phyloP scores from a whole-genome alignment of 768 basidiomycete species.

The Leccinum incarnatum region DNA sequence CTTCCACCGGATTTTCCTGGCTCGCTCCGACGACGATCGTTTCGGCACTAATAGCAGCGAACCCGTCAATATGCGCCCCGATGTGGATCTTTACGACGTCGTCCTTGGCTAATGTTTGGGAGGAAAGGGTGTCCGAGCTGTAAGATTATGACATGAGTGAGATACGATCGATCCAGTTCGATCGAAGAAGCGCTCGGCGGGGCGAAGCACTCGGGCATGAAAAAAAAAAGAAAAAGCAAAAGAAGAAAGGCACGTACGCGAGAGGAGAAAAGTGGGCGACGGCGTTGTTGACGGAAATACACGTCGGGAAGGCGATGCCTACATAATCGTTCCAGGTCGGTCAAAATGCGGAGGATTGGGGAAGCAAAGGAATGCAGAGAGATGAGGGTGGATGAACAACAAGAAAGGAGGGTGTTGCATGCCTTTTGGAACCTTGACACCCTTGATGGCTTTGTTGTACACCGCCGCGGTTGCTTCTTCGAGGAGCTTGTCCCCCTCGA shows the following conservation, averaged over 20 bases:
- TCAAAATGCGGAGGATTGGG: constrained; percentile 7
- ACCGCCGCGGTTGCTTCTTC: constrained; percentile 81
- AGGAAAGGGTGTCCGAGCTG: constrained; percentile 73
- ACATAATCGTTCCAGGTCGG: neutral
- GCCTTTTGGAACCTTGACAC: constrained; percentile 88
- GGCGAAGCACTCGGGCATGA: neutral
- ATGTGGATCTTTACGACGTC: constrained; percentile 97
- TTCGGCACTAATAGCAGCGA: constrained; percentile 90
- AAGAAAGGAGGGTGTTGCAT: constrained; percentile 22
- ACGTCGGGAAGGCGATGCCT: constrained; percentile 96
- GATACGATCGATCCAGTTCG: constrained; percentile 28
- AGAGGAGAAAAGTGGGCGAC: constrained; percentile 98
- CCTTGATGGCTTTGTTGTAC: constrained; percentile 89
- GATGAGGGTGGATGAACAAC: neutral
- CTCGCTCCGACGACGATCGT: constrained; percentile 87
- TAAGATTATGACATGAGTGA: neutral
- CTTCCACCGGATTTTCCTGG: constrained; percentile 71
- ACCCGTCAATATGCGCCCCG: constrained; percentile 98
- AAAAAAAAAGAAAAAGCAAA: neutral
- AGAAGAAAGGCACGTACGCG: constrained; percentile 50
- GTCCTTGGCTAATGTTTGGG: constrained; percentile 68
- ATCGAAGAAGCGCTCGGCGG: neutral
- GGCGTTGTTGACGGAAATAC: constrained; percentile 90
- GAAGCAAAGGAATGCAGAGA: neutral
- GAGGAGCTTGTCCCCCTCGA: constrained; percentile 91